phyloP scores from a whole-genome alignment of 2,329 filamentous ascomycete genomes.

The Calonectria pteridis region DNA sequence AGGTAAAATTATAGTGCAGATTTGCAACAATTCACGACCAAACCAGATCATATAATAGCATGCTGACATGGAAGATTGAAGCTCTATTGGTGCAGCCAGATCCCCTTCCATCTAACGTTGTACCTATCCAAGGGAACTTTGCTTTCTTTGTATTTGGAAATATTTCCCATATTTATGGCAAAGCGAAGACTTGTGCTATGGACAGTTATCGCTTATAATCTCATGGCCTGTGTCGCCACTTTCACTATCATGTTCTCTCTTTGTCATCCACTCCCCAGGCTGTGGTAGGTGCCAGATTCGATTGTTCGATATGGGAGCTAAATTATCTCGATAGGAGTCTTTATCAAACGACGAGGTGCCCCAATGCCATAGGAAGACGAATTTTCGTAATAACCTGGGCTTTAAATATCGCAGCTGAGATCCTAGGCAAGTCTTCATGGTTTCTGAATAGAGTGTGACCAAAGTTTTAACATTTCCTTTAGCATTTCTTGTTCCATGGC shows the following conservation, averaged over 20 bases:
- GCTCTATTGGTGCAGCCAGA: not conserved
- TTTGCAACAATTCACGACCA: no score
- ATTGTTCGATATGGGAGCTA: not conserved
- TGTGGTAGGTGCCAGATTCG: not conserved
- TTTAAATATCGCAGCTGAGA: not conserved
- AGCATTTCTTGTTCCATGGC: not conserved
- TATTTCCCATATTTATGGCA: conserved; percentile 1
- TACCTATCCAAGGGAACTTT: not conserved
- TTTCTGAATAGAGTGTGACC: no score
- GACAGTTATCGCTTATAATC: not conserved
- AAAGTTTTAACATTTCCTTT: not conserved
- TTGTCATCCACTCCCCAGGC: not conserved
- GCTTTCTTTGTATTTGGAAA: not conserved
- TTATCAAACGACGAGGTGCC: not conserved
- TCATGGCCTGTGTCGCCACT: not conserved
- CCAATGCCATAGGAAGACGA: not conserved
- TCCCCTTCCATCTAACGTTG: not conserved
- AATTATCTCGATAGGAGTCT: not conserved
- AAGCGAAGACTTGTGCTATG: conserved; percentile 2
- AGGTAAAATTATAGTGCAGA: not conserved
- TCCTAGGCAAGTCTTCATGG: not conserved
- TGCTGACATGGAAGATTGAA: not conserved
- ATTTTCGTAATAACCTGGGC: not conserved
- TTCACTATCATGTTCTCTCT: not conserved
- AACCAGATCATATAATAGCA: no score